These are phyloP conservation scores for Gossypium davidsonii DNA, from an alignment of 441 rosid genomes.

Conservation along the genomic window DNA sequence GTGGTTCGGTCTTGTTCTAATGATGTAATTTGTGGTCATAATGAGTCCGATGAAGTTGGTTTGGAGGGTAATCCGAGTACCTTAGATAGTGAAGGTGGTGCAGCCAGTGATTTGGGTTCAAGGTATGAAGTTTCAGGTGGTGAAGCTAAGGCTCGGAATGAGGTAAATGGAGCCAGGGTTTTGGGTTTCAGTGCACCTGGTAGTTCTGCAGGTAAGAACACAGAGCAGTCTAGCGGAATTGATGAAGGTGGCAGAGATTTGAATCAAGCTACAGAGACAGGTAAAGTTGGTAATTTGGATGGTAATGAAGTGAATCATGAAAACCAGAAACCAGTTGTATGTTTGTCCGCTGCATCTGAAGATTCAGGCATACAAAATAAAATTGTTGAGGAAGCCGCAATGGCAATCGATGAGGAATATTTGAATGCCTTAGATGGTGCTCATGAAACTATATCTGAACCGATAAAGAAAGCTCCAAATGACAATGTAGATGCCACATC, in stretches of 20 bases:
- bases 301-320: constrained; percentile 14
- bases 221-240: not conserved
- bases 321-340: constrained; percentile 6
- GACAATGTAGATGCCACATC: constrained; percentile 2
- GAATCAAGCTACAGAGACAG: constrained; percentile 7
- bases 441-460: constrained; percentile 13
- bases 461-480: constrained; percentile 15
- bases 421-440: constrained; percentile 16
- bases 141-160: constrained; percentile 3
- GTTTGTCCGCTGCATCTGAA: constrained; percentile 12
- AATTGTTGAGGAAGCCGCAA: constrained; percentile 17
- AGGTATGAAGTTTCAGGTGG: not conserved
- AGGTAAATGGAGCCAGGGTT: constrained; percentile 8
- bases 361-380: constrained; percentile 17
- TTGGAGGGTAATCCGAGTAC: constrained; percentile 13
- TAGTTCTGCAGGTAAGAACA: not conserved
- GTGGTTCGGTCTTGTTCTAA: too few species aligned
- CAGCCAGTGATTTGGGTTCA: not conserved
- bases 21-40: too few species aligned
- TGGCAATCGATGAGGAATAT: constrained; percentile 13
- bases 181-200: not conserved
- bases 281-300: constrained; percentile 14
- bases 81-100: constrained; percentile 9
- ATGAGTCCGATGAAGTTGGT: constrained; percentile 4
- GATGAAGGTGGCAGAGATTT: constrained; percentile 14